Base-by-base conservation (phyloP, 768 basidiomycete species). In the Rhizopogon roseolus region DNA sequence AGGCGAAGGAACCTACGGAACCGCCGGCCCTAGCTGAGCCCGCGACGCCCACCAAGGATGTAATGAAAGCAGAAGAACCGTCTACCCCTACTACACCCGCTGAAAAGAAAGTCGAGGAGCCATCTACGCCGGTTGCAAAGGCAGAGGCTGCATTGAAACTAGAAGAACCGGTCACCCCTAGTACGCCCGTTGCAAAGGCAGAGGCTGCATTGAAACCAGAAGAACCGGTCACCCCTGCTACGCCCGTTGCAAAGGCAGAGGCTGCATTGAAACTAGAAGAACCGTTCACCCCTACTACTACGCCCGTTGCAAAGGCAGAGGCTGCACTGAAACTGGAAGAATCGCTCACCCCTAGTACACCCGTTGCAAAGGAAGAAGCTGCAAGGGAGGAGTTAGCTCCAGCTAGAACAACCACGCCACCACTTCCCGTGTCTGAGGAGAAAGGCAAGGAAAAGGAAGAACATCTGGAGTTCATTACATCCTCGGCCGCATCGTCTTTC, bases 401-500 rank as follows among this genome's bases (percentile, higher is more conserved):
- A 14, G 13, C 29, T 4, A 46, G 45, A n/a, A 32, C 45, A 5
- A 32, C 29, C 29, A 34, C 45, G 14, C 46, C 3, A 36, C 54
- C 6, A 38, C 53, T 40, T 11, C 14, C 1, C 42, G 55, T 41
- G 25, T 51, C 17, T 5, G 55, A 55, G 32, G 49, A 11, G 44
- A 32, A 14, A 22, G 45, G 22, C 22, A 57, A 60, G 38, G 62
- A 54, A n/a, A 58, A 50, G 6, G 32, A 54, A 22, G 57, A 60
- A 32, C 51, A 56, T 34, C 51, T 59, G 42, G 66, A 61, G 25
- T 74, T 67, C 34, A 65, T 78, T 42, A 78, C 71, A n/a, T 80
- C 78, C 7, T 60, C 64, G 7, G 59, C 61, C 28, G 63, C 67
- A 29, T 79, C 79, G 44, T 81, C 81, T 5, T 82, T 77, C 57